A percentile compares a stretch with the other conserved stretches of the same genome.
phyloP scores from a whole-genome alignment of 805 yeast species.

The Kodamaea kaohsiungensis region DNA sequence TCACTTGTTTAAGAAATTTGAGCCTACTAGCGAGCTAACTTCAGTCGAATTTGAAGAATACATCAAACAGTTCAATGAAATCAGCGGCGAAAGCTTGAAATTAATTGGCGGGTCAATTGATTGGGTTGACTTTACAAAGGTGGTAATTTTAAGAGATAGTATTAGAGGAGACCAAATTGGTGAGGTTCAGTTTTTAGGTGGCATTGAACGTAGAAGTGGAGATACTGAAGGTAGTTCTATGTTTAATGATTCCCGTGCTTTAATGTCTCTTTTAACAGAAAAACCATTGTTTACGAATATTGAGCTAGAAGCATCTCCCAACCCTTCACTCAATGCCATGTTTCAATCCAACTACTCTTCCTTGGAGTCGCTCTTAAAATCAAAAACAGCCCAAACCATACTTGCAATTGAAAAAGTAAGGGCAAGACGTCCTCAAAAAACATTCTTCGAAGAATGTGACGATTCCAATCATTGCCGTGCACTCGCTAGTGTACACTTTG shows the following conservation, averaged over 20 bases:
- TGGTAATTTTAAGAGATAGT: conserved; percentile 13
- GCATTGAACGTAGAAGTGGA: too few relatives aligned
- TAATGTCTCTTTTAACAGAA: not conserved
- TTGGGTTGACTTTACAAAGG: conserved; percentile 17
- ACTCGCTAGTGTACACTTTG: conserved; percentile 25
- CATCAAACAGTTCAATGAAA: conserved; percentile 17
- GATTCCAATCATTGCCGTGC: conserved; percentile 35
- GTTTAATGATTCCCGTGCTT: not conserved
- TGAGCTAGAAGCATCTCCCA: not conserved
- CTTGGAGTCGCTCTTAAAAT: conserved; percentile 12
- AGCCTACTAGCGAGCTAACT: not conserved
- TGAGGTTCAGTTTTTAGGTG: conserved; percentile 1
- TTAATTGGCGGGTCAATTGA: not conserved
- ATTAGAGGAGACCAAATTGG: not conserved
- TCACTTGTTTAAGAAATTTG: not conserved
- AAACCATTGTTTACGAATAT: not conserved
- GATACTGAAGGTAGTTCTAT: too few relatives aligned
- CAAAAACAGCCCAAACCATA: conserved; percentile 39
- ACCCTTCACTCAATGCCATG: not conserved
- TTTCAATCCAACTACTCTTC: conserved; percentile 4
- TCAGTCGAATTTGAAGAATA: conserved; percentile 4
- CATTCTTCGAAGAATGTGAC: conserved; percentile 55
- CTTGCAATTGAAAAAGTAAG: conserved; percentile 43
- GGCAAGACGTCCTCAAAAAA: conserved; percentile 37
- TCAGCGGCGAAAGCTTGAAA: conserved; percentile 18